Conservation (phyloP, 495 filamentous ascomycete species). For the Xylaria sp. region DNA sequence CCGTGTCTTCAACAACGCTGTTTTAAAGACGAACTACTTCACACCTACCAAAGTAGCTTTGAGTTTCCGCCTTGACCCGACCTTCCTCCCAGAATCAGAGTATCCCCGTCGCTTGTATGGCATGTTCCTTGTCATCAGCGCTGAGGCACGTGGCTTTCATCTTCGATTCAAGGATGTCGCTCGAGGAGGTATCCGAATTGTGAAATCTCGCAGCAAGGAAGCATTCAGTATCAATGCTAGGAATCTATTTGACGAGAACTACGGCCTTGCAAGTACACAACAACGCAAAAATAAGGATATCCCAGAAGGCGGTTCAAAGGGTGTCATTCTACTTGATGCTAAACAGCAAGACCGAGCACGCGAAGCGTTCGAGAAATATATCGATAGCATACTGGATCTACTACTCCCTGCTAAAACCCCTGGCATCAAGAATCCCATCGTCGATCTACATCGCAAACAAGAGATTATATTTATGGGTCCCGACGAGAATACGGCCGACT, state of each 20-base stretch:
- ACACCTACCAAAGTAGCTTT: constrained; percentile 98
- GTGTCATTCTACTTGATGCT: constrained; percentile 92
- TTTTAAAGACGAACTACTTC: constrained; percentile 99
- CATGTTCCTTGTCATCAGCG: constrained; percentile 98
- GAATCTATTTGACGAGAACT: constrained; percentile 97
- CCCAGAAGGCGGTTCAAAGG: constrained; percentile 98
- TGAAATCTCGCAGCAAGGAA: constrained; percentile 95
- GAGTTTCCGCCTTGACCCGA: constrained; percentile 91
- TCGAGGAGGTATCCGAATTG: constrained; percentile 95
- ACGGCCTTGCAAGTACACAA: constrained; percentile 96
- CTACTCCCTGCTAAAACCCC: constrained; percentile 87
- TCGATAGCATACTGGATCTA: constrained; percentile 95
- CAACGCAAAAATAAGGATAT: constrained; percentile 99
- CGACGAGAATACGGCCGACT: constrained; percentile 96
- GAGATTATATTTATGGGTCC: constrained; percentile 99
- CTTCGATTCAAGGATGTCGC: constrained; percentile 97
- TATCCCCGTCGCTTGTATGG: constrained; percentile 94
- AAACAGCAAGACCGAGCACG: constrained; percentile 89
- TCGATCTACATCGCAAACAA: constrained; percentile 90
- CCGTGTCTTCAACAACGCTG: constrained; percentile 86
- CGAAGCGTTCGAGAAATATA: constrained; percentile 98
- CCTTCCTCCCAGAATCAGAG: constrained; percentile 87
- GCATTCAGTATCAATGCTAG: constrained; percentile 96
- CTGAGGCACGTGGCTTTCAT: constrained; percentile 97
- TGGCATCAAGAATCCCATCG: constrained; percentile 98